These are phyloP conservation scores for Phytophthora palmivora DNA, from an alignment of 352 stramenopile species.

Conservation along the genomic window DNA sequence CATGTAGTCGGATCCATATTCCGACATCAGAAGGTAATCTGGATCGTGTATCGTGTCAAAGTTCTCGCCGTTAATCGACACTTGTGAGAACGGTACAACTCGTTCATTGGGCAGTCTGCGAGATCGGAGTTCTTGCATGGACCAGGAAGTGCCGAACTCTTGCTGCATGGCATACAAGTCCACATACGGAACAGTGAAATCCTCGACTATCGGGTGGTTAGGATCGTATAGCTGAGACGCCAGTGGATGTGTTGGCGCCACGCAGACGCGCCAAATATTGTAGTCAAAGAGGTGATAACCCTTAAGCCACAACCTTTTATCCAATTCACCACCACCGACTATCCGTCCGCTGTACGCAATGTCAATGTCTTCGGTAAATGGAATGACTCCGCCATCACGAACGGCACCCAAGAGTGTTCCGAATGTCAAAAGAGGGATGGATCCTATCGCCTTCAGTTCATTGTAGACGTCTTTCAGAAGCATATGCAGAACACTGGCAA, in stretches of 20 bases:
- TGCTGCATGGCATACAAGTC: slow-evolving; percentile 41
- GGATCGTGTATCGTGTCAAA: slow-evolving; percentile 43
- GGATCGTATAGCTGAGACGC: slow-evolving; percentile 45
- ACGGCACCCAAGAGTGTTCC: slow-evolving; percentile 56
- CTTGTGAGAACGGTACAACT: slow-evolving; percentile 26
- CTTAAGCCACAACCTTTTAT: slow-evolving; percentile 36
- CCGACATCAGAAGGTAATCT: slow-evolving; percentile 29
- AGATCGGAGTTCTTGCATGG: slow-evolving; percentile 33
- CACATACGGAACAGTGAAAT: slow-evolving; percentile 37
- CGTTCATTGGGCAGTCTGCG: slow-evolving; percentile 17
- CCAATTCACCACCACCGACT: slow-evolving; percentile 15
- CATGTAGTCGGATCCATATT: slow-evolving; percentile 46
- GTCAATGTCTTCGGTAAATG: slow-evolving; percentile 61
- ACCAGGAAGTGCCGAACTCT: slow-evolving; percentile 9
- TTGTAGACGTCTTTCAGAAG: slow-evolving; percentile 58
- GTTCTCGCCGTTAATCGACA: slow-evolving; percentile 33
- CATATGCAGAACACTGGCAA: slow-evolving; percentile 55
- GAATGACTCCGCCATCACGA: slow-evolving; percentile 48
- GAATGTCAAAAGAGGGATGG: slow-evolving; percentile 40
- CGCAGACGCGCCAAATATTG: slow-evolving; percentile 45
- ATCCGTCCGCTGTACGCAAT: slow-evolving; percentile 40
- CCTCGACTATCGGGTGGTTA: slow-evolving; percentile 6
- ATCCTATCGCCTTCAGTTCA: slow-evolving; percentile 34
- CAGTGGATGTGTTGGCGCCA: slow-evolving; percentile 45
- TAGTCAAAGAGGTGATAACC: slow-evolving; percentile 56